These are phyloP conservation scores for Phytophthora hibernalis DNA, from an alignment of 352 stramenopile species.

Conservation along the genomic window DNA sequence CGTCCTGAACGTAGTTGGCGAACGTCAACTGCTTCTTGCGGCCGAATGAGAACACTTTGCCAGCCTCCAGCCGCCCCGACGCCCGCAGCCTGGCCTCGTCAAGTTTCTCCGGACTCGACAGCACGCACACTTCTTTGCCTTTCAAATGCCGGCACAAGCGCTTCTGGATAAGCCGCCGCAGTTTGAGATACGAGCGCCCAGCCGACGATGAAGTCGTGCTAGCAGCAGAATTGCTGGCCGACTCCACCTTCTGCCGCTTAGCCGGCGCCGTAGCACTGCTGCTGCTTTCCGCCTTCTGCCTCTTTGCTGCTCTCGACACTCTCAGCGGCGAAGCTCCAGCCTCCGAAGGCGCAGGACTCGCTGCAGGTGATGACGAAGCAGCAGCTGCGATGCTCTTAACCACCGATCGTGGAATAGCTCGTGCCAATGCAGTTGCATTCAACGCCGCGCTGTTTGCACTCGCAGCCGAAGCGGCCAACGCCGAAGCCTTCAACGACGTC, in stretches of 20 bases:
- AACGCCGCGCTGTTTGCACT: conserved; percentile 2
- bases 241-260: conserved; percentile 31
- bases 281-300: conserved; percentile 24
- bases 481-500: conserved; percentile 34
- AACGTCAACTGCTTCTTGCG: conserved; percentile 63
- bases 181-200: conserved; percentile 52
- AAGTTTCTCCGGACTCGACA: conserved; percentile 28
- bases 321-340: conserved; percentile 24
- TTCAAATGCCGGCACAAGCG: conserved; percentile 73
- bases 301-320: conserved; percentile 28
- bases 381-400: conserved; percentile 22
- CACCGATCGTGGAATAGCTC: conserved; percentile 12
- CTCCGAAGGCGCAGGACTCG: conserved; percentile 26
- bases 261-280: background rate
- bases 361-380: conserved; percentile 8
- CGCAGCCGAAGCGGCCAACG: conserved; percentile 11
- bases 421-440: background rate
- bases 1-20: conserved; percentile 62
- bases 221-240: conserved; percentile 18
- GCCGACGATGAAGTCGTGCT: conserved; percentile 32
- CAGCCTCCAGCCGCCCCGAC: conserved; percentile 60
- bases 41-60: conserved; percentile 62
- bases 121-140: conserved; percentile 63
- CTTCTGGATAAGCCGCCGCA: conserved; percentile 77
- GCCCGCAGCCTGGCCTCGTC: conserved; percentile 42